Base-by-base conservation (phyloP, 2,329 filamentous ascomycete species). In the Fusarium protoensiforme region DNA sequence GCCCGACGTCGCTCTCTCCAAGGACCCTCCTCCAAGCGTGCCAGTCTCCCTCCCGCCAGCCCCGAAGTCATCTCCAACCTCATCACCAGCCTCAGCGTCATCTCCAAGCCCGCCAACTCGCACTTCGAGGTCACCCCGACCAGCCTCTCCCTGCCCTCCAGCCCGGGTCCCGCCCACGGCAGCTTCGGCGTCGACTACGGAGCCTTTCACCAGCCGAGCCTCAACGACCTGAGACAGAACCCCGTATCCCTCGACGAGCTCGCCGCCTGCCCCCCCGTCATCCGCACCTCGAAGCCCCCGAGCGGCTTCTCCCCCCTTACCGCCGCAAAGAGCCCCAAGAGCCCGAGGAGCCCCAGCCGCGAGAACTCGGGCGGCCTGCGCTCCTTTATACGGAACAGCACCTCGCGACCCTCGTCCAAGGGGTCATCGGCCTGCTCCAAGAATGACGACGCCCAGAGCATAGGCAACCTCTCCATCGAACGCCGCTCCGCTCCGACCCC, bases 221-320 rank as follows among this genome's bases (percentile, higher is more conserved):
- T 86, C 35, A 86, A 86, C 61, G 85, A 89, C 20, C 78, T 87
- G 14, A 78, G 84, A 51, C 85, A 88, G 57, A 85, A 87, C 38
- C 77, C 77, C 48, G 76, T 85, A 7, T 85, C 87, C 13, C 82
- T 91, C 72, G 87, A 91, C 82, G 88, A 92, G 63, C 83, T 91
- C 51, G 87, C 90, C 33, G 90, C 90, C 24, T 84, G 85, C 56
- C 84, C 94, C 14, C 94, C 95, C 20, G 89, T 96, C 63, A 89
- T 97, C 76, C 92, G 92, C 72, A 97, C 95, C 35, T 90, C 94
- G 35, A 95, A 95, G 81, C 92, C 92, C 9, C 93, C 93, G 1
- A 94, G 93, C 59, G 93, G 93, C 62, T 90, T 91, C 77, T 95
- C 93, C 11, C 84, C 91, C 20, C 83, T 93, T 60, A 94, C 92